A percentile compares a stretch with the other conserved stretches of the same genome.
phyloP scores from a whole-genome alignment of 306 rosid genomes.

The Medicago lupulina region DNA sequence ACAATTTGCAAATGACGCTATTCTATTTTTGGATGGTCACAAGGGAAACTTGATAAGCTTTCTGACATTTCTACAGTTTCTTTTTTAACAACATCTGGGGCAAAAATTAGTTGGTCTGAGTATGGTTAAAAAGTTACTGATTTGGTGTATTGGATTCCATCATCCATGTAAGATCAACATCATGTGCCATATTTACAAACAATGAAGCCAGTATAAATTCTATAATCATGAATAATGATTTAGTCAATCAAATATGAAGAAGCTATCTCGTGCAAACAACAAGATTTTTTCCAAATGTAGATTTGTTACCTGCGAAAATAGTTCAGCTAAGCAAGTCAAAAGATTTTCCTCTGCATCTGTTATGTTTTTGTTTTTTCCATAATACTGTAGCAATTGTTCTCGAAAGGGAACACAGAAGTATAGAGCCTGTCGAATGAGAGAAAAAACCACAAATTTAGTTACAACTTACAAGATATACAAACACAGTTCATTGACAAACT shows the following conservation, averaged over 20 bases:
- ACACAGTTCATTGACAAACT: background rate
- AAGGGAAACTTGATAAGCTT: conserved; percentile 5
- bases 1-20: conserved; percentile 5
- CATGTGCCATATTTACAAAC: background rate
- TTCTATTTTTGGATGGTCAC: conserved; percentile 4
- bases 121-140: background rate
- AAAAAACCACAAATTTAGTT: conserved; percentile 28
- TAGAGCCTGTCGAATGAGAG: conserved; percentile 69
- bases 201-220: conserved; percentile 14
- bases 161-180: conserved; percentile 2
- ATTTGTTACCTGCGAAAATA: conserved; percentile 83
- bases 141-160: background rate
- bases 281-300: conserved; percentile 20
- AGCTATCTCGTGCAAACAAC: background rate
- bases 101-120: background rate
- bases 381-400: conserved; percentile 84
- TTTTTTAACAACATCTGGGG: background rate
- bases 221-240: conserved; percentile 1
- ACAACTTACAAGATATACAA: background rate
- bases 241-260: conserved; percentile 17
- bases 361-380: conserved; percentile 69
- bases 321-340: conserved; percentile 93
- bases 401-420: conserved; percentile 99
- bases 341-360: conserved; percentile 90
- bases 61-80: background rate